Percentiles rank a stretch among this genome's conserved stretches.
Evolutionary conservation across 2,329 filamentous ascomycete species (phyloP).

Genomic region (Exophiala xenobiotica): DNA sequence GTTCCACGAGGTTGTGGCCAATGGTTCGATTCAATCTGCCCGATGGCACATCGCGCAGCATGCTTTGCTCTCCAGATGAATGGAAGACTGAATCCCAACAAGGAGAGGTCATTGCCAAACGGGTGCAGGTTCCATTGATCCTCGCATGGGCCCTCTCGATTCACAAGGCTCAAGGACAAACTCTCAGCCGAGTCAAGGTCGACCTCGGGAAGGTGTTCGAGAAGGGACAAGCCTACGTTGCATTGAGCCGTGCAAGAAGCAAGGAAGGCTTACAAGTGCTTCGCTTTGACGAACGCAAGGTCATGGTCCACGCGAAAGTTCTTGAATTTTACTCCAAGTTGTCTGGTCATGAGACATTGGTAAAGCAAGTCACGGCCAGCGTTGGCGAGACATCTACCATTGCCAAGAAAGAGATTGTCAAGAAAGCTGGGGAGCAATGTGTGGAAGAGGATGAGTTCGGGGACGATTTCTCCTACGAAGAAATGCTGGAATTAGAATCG

Average conservation of each 20-base stretch:
- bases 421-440: slow-evolving; percentile 15
- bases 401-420: slow-evolving; percentile 15
- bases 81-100: slow-evolving; percentile 99
- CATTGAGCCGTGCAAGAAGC: slow-evolving; percentile 84
- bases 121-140: slow-evolving; percentile 80
- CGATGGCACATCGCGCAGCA: slow-evolving; percentile 71
- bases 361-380: slow-evolving; percentile 18
- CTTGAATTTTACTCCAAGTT: slow-evolving; percentile 81
- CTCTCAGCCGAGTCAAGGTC: slow-evolving; percentile 88
- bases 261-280: slow-evolving; percentile 85
- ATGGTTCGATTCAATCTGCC: slow-evolving; percentile 79
- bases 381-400: slow-evolving; percentile 32
- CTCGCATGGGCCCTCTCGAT: slow-evolving; percentile 96
- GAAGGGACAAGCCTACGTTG: slow-evolving; percentile 96
- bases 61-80: slow-evolving; percentile 81
- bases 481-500: slow-evolving; percentile 22
- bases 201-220: slow-evolving; percentile 91
- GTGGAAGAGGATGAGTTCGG: slow-evolving; percentile 50
- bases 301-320: slow-evolving; percentile 90
- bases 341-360: slow-evolving; percentile 65
- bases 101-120: slow-evolving; percentile 86
- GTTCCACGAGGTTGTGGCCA: slow-evolving; percentile 64
- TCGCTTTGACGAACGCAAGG: slow-evolving; percentile 83
- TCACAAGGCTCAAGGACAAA: slow-evolving; percentile 96
- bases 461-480: slow-evolving; percentile 27